Evolutionary conservation across 2,329 filamentous ascomycete genomes (phyloP).

Genomic region (Ophiostoma populinum): DNA sequence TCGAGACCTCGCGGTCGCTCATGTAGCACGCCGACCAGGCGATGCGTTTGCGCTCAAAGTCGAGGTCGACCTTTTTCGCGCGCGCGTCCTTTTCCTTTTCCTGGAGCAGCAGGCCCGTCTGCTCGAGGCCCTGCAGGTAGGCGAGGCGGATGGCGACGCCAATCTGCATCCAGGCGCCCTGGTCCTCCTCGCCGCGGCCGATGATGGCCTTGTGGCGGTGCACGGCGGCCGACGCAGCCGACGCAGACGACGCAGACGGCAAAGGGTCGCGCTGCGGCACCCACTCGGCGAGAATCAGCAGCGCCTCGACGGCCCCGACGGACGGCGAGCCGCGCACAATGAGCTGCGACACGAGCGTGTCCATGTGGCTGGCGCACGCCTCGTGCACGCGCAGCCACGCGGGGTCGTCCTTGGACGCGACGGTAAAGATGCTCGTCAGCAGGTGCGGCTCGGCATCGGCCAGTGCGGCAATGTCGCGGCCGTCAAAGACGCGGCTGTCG

Average conservation of each 20-base stretch:
- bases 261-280: conserved; percentile 53
- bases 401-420: conserved; percentile 53
- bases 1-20: conserved; percentile 50
- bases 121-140: conserved; percentile 53
- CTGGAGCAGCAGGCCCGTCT: conserved; percentile 41
- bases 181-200: conserved; percentile 55
- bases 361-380: conserved; percentile 52
- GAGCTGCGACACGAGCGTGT: conserved; percentile 47
- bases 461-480: conserved; percentile 29
- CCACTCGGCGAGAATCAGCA: conserved; percentile 57
- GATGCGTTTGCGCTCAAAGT: conserved; percentile 44
- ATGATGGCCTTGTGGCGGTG: too few relatives aligned
- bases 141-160: conserved; percentile 51
- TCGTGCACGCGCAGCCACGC: conserved; percentile 46
- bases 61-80: conserved; percentile 26
- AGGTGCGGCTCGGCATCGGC: conserved; percentile 47
- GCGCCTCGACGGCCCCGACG: conserved; percentile 53
- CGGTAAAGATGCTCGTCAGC: conserved; percentile 51
- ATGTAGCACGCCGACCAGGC: conserved; percentile 51
- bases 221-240: too few relatives aligned
- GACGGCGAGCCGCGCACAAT: conserved; percentile 49
- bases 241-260: too few relatives aligned
- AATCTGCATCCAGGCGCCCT: conserved; percentile 63
- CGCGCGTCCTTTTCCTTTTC: conserved; percentile 23
- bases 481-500: conserved; percentile 39